A percentile compares a stretch with the other conserved stretches of the same genome.
phyloP scores from a whole-genome alignment of 805 yeast genomes.

The Nakazawaea peltata region DNA sequence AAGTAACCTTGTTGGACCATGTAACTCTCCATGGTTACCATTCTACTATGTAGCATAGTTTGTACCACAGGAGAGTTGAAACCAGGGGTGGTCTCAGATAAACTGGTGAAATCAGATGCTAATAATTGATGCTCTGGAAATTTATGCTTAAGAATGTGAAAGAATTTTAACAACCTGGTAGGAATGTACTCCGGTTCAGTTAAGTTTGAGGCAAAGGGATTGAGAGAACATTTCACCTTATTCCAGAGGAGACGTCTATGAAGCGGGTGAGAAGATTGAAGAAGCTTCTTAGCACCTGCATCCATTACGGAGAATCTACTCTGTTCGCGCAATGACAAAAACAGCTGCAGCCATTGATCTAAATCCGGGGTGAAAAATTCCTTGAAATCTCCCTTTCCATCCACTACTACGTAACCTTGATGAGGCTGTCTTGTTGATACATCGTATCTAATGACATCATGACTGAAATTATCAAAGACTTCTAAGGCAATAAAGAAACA shows the following conservation, averaged over 20 bases:
- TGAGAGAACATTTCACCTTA: conserved; percentile 36
- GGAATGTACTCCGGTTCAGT: conserved; percentile 77
- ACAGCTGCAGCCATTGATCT: conserved; percentile 47
- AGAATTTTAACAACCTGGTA: conserved; percentile 60
- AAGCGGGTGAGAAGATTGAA: conserved; percentile 46
- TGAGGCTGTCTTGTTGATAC: conserved; percentile 55
- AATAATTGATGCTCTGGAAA: conserved; percentile 76
- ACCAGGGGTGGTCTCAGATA: conserved; percentile 46
- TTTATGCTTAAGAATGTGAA: conserved; percentile 49
- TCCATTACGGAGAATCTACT: conserved; percentile 28
- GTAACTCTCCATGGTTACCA: conserved; percentile 64
- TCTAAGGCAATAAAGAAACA: conserved; percentile 76
- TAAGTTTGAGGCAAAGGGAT: conserved; percentile 61
- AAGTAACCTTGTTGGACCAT: conserved; percentile 84
- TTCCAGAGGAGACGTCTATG: conserved; percentile 20
- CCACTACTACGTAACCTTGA: conserved; percentile 73
- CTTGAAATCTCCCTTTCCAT: conserved; percentile 64
- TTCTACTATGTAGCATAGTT: conserved; percentile 57
- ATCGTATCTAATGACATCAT: conserved; percentile 75
- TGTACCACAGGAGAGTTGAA: conserved; percentile 75
- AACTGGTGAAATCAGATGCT: conserved; percentile 57
- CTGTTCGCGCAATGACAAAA: conserved; percentile 45
- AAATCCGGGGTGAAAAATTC: conserved; percentile 63
- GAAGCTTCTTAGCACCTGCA: conserved; percentile 13
- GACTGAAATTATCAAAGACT: conserved; percentile 79